Conservation (phyloP, 2,329 filamentous ascomycete genomes). For the Emergomyces pasteurianus region DNA sequence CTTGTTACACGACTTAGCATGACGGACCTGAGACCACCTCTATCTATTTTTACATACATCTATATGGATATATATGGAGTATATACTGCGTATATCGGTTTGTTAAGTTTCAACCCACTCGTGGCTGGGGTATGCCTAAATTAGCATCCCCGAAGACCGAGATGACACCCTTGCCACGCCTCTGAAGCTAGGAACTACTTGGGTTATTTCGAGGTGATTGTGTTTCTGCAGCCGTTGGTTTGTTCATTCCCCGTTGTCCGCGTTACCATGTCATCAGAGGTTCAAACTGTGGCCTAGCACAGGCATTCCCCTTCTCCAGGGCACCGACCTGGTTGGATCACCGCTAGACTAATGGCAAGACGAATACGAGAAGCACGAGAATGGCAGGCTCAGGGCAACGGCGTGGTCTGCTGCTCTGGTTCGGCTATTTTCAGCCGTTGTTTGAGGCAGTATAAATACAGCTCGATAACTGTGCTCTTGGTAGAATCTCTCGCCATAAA, state of each 20-base stretch:
- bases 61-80: neutral
- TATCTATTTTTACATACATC: neutral
- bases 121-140: neutral
- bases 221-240: too few relatives aligned
- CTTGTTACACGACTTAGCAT: neutral
- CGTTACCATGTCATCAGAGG: too few relatives aligned
- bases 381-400: neutral
- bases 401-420: neutral
- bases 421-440: neutral
- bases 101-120: neutral
- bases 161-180: neutral
- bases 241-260: neutral
- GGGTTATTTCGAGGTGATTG: neutral
- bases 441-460: neutral
- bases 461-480: neutral
- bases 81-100: too few relatives aligned
- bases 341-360: neutral
- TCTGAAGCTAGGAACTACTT: neutral
- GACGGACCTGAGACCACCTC: neutral
- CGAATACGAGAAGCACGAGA: neutral
- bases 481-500: neutral
- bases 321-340: neutral
- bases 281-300: neutral
- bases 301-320: neutral
- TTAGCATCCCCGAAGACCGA: neutral